phyloP scores from a whole-genome alignment of 768 basidiomycete species.

The Boletus speciosus region DNA sequence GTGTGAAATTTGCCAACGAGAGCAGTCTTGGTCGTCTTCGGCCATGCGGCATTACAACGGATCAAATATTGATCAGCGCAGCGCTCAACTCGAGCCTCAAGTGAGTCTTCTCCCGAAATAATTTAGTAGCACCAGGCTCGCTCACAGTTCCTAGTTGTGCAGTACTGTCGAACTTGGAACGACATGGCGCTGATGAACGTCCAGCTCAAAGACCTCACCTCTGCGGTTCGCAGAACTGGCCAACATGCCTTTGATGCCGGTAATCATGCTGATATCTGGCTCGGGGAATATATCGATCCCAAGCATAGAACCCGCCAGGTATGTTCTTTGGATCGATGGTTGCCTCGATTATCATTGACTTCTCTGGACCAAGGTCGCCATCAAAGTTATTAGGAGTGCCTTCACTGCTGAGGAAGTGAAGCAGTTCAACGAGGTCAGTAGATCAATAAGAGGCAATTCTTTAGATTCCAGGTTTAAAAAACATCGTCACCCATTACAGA shows the following conservation, averaged over 20 bases:
- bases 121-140: not conserved
- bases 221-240: slow-evolving; percentile 10
- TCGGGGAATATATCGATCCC: slow-evolving; percentile 17
- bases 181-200: slow-evolving; percentile 19
- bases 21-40: too few species aligned
- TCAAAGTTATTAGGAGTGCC: slow-evolving; percentile 25
- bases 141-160: not conserved
- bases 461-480: not conserved
- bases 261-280: slow-evolving; percentile 25
- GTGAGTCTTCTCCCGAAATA: not conserved
- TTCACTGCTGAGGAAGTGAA: slow-evolving; percentile 14
- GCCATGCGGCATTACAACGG: not conserved
- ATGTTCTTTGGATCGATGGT: not conserved
- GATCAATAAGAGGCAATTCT: not conserved
- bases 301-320: slow-evolving; percentile 6
- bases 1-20: too few species aligned
- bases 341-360: not conserved
- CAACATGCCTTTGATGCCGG: slow-evolving; percentile 17
- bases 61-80: too few species aligned
- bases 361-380: slow-evolving; percentile 18
- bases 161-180: not conserved
- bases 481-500: slow-evolving; percentile 7
- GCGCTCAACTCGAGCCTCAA: not conserved
- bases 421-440: slow-evolving; percentile 20
- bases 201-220: slow-evolving; percentile 21